Base-by-base conservation (phyloP, 495 filamentous ascomycete genomes). In the Xylaria curta region DNA sequence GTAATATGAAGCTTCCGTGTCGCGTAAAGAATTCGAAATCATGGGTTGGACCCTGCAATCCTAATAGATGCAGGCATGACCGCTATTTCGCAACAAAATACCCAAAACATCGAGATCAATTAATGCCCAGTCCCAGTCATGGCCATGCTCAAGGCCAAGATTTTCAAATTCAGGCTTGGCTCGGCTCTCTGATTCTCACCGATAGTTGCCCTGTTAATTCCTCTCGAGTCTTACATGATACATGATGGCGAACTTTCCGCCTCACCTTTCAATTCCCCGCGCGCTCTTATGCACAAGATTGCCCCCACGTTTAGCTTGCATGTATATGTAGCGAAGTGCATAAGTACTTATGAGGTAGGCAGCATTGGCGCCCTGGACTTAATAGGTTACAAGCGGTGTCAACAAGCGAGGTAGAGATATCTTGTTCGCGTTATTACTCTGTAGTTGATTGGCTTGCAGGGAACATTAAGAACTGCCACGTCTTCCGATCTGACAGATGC, bases 401-500 rank as follows among this genome's bases (percentile, higher is more conserved):
- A 26, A 36, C 12, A 63, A 63, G 60, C 40, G 60, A 63, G 40
- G 60, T 12, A 33, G 42, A 49, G 15, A 13, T 13, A 4, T 10
- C 21, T 61, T 40, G n/a, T 40, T 26, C 5, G 5, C 38, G 24
- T 44, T 63, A 46, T 24, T 63, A 42, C 4, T 42, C 10, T 42
- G 17, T 31, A n/a, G 62, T n/a, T 49, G 26, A 65, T 65, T 65
- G 62, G 26, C 62, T 7, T 46, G 24, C 26, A 31, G 36, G 28
- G 49, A 26, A 40, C 3, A 17, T 24, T 49, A n/a, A 56, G 36
- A 49, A 42, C 28, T 60, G 56, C 68, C 68, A 53, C 58, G 68
- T 70, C 64, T 47, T 40, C 17, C n/a, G n/a, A 49, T 69, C 33
- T 38, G 67, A 69, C 58, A 31, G 26, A 58, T 69, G 38, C n/a